Evolutionary conservation across 257 asterid genomes (phyloP).

Genomic region (Jaltomata sinuosa): DNA sequence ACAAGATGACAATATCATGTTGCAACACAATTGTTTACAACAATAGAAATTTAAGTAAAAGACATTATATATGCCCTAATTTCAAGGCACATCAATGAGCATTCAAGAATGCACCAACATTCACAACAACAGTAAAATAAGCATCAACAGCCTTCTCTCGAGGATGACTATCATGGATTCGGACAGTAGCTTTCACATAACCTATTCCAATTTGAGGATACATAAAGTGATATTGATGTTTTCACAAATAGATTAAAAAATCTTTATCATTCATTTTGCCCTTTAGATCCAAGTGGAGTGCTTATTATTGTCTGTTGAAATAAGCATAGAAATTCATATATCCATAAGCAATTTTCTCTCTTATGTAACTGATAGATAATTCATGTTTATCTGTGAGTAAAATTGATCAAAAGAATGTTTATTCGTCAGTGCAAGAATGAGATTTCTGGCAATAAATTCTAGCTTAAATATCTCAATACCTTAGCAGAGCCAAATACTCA

Average conservation of each 20-base stretch:
- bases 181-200: constrained; percentile 23
- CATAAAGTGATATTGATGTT: neutral
- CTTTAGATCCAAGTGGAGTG: neutral
- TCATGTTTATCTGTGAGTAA: too few species aligned
- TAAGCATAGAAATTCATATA: neutral
- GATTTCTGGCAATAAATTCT: too few species aligned
- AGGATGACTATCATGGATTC: constrained; percentile 46
- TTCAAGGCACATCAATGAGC: too few species aligned
- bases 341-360: neutral
- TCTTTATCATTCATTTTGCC: neutral
- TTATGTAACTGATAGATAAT: neutral
- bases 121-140: neutral
- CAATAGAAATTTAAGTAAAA: too few species aligned
- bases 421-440: too few species aligned
- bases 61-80: too few species aligned
- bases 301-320: neutral
- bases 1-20: too few species aligned
- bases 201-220: neutral
- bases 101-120: constrained; percentile 21
- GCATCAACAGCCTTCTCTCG: constrained; percentile 15
- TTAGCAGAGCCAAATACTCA: neutral
- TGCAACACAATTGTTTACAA: too few species aligned
- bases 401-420: too few species aligned
- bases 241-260: neutral
- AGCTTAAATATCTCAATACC: neutral